phyloP scores from a whole-genome alignment of 1,284 basidiomycete genomes.

The Leccinum proliferum region DNA sequence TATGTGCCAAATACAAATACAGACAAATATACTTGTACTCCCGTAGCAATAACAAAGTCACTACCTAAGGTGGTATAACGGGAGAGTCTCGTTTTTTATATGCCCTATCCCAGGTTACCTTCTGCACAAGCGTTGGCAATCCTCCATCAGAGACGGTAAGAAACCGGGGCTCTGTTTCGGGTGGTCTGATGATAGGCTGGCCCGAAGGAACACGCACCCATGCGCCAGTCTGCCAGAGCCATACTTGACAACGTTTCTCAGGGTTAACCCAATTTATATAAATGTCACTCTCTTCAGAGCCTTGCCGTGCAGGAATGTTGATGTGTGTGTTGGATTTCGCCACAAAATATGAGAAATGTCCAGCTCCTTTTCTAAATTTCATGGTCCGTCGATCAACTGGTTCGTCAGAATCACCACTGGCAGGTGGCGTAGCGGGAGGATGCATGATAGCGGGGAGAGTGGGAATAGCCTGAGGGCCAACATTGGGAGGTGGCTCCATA shows the following conservation, averaged over 20 bases:
- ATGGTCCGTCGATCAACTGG: neutral
- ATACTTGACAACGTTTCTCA: neutral
- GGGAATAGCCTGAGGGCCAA: too few species aligned
- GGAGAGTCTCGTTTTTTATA: neutral
- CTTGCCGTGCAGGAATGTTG: neutral
- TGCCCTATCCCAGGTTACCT: neutral
- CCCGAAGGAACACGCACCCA: neutral
- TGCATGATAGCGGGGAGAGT: too few species aligned
- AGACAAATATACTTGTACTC: too few species aligned
- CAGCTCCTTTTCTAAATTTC: neutral
- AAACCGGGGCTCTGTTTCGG: neutral
- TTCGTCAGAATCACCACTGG: too few species aligned
- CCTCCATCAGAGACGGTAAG: neutral
- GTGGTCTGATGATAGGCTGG: neutral
- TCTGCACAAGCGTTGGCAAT: neutral
- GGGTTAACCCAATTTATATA: neutral
- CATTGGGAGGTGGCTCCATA: too few species aligned
- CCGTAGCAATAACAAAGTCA: too few species aligned
- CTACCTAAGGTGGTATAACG: too few species aligned
- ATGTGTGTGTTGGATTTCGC: neutral
- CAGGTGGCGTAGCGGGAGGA: too few species aligned
- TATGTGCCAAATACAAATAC: too few species aligned
- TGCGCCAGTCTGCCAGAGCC: neutral
- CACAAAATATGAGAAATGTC: neutral
- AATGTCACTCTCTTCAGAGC: neutral